Conservation (phyloP, 164 flowering plant species). For the grape (Vitis vinifera) region ASM3070453v1 NC_081823.1:7823501-7824000, state of each 20-base stretch:
- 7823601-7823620: background rate
- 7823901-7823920: background rate
- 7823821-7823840: slow-evolving; percentile 89
- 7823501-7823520: slow-evolving; percentile 70
- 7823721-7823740: slow-evolving; percentile 92
- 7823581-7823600: slow-evolving; percentile 65
- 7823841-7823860: slow-evolving; percentile 29
- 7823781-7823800: slow-evolving; percentile 51
- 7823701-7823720: slow-evolving; percentile 90
- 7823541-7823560: slow-evolving; percentile 86
- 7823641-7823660: background rate
- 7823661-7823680: slow-evolving; percentile 62
- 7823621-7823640: background rate
- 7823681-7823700: slow-evolving; percentile 83
- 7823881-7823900: background rate
- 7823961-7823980: slow-evolving; percentile 87
- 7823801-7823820: slow-evolving; percentile 59
- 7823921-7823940: slow-evolving; percentile 79
- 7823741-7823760: slow-evolving; percentile 68
- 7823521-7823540: slow-evolving; percentile 89
- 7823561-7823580: slow-evolving; percentile 99
- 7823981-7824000: slow-evolving; percentile 91
- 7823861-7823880: background rate
- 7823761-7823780: slow-evolving; percentile 62
- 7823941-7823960: slow-evolving; percentile 71